Percentiles rank a stretch among this genome's conserved stretches.
These are phyloP conservation scores for Nannochloris sp. DNA, from an alignment of 139 green algal species.

Conservation along the genomic window DNA sequence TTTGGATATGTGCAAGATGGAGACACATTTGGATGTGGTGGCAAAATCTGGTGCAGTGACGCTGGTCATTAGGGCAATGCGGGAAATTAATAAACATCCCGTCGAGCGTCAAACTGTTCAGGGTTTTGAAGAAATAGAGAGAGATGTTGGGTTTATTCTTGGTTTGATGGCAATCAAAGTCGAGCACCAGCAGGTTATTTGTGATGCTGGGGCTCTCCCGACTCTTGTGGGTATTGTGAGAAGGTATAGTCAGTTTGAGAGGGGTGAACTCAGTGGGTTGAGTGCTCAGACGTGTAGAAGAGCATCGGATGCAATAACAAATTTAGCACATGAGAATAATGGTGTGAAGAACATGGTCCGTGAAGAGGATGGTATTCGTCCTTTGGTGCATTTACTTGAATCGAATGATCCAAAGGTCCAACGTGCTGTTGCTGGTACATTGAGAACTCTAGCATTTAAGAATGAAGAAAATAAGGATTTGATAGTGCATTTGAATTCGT, in stretches of 20 bases:
- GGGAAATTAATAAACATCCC: conserved; percentile 6
- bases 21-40: conserved; percentile 65
- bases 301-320: conserved; percentile 91
- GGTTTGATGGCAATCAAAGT: conserved; percentile 83
- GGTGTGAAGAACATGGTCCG: conserved; percentile 84
- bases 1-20: conserved; percentile 27
- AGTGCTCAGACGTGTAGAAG: conserved; percentile 44
- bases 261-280: conserved; percentile 9
- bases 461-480: conserved; percentile 97
- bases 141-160: conserved; percentile 85
- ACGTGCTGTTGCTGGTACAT: conserved; percentile 67
- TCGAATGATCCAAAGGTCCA: conserved; percentile 81
- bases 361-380: conserved; percentile 81
- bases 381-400: conserved; percentile 79
- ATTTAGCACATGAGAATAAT: conserved; percentile 93
- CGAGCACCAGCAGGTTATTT: conserved; percentile 78
- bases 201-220: conserved; percentile 47
- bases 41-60: conserved; percentile 55
- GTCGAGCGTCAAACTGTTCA: background rate
- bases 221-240: conserved; percentile 63
- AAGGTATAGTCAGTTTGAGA: conserved; percentile 15
- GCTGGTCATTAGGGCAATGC: conserved; percentile 59
- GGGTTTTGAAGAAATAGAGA: conserved; percentile 61
- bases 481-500: conserved; percentile 85
- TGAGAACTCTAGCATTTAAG: conserved; percentile 97